Base-by-base conservation (phyloP, 805 yeast genomes). In the Torulaspora microellipsoides region DNA sequence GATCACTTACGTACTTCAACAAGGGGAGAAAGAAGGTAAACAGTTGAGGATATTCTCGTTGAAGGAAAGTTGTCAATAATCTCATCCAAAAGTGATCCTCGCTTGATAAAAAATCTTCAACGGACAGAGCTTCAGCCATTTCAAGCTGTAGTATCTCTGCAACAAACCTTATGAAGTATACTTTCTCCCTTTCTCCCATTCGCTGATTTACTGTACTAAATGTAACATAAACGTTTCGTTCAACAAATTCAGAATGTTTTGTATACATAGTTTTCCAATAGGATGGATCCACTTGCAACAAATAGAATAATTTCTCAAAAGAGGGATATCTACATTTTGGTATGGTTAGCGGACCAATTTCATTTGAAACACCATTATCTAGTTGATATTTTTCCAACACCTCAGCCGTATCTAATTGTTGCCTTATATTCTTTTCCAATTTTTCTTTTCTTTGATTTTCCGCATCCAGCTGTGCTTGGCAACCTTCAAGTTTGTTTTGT, bases 281-380 rank as follows among this genome's bases (percentile, higher is more conserved):
- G 0, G 64, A 60, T 0, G 95, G 85, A 55, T 86, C 87, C 0
- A 95, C 85, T 60, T 93, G 98, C 34, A 93, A 63, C 20, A 91
- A 66, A 57, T 83, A 93, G 53, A 93, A 81, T 40, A 91, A 58
- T 15, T 85, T 83, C 54, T 83, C 96, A 62, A 84, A 85, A 5
- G 56, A 52, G 31, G 59, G 56, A 38, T 51, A 50, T 25, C 43
- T 49, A 11, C 52, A 44, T 9, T 40, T 40, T 1, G 60, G 52
- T 13, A 49, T 38, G n/a, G 38, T 43, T 32, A 51, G 20, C 25
- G 25, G 8, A 20, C 25, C 25, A 23, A 46, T 38, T 31, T 49
- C 38, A n/a, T 43, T 34, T 10, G 51, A 30, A 10, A 43, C 34
- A 13, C 42, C 50, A 8, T 38, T 93, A 52, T 85, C 93, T 15